phyloP scores from a whole-genome alignment of 495 filamentous ascomycete species.

The Astrothelium macrocarpum region DNA sequence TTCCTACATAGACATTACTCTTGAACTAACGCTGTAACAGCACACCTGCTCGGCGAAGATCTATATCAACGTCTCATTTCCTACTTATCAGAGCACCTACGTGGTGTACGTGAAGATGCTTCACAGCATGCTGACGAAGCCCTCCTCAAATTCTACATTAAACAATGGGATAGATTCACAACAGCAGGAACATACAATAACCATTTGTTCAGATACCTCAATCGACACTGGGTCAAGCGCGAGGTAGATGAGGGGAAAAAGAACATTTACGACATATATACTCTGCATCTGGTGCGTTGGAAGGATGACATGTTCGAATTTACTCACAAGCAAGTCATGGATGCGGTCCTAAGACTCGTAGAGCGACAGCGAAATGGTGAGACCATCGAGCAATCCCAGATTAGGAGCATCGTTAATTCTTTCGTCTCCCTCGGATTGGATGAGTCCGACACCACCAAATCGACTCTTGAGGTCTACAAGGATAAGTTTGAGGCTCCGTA shows the following conservation, averaged over 20 bases:
- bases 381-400: slow-evolving; percentile 93
- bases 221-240: slow-evolving; percentile 96
- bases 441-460: slow-evolving; percentile 84
- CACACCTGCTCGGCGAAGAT: slow-evolving; percentile 91
- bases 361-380: slow-evolving; percentile 97
- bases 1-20: too few relatives aligned
- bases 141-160: slow-evolving; percentile 87
- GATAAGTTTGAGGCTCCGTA: slow-evolving; percentile 87
- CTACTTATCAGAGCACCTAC: slow-evolving; percentile 72
- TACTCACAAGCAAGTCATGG: slow-evolving; percentile 85
- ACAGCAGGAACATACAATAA: slow-evolving; percentile 93
- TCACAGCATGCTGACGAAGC: slow-evolving; percentile 79
- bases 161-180: slow-evolving; percentile 93
- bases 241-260: slow-evolving; percentile 99
- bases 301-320: slow-evolving; percentile 77
- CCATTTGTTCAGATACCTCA: slow-evolving; percentile 93
- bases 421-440: slow-evolving; percentile 94
- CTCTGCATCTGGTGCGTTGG: slow-evolving; percentile 90
- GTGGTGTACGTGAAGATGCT: slow-evolving; percentile 54
- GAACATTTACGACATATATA: slow-evolving; percentile 96
- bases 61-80: slow-evolving; percentile 82
- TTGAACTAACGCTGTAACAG: slow-evolving; percentile 37
- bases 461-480: slow-evolving; percentile 89
- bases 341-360: slow-evolving; percentile 84
- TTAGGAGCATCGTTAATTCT: slow-evolving; percentile 94